These are phyloP conservation scores for Asparagopsis taxiformis DNA, from an alignment of 31 red algal genomes.

Conservation along the genomic window DNA sequence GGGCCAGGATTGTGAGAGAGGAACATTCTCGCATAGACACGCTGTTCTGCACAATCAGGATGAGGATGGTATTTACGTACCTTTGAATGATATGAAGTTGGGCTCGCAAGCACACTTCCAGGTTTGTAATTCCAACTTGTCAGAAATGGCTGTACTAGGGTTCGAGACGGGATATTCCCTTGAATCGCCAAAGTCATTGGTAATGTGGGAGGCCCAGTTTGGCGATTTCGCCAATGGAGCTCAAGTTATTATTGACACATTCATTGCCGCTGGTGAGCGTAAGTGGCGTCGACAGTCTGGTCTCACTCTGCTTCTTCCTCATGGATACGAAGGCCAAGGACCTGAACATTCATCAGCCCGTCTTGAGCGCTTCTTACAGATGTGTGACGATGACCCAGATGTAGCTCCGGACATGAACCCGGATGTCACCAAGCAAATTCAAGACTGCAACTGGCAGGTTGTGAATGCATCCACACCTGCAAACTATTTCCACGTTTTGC, in stretches of 20 bases:
- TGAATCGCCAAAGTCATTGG: constrained; percentile 85
- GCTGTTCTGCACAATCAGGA: constrained; percentile 90
- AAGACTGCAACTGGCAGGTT: constrained; percentile 95
- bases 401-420: constrained; percentile 82
- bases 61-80: constrained; percentile 67
- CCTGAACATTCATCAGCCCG: constrained; percentile 99
- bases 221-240: constrained; percentile 99
- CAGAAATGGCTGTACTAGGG: constrained; percentile 95
- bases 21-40: constrained; percentile 98
- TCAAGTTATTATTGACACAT: constrained; percentile 99
- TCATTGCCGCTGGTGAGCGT: constrained; percentile 94
- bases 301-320: constrained; percentile 92
- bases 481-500: constrained; percentile 96
- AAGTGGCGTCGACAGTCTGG: constrained; percentile 98
- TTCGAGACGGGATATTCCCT: constrained; percentile 97
- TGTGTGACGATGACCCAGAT: constrained; percentile 95
- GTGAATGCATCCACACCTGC: constrained; percentile 95
- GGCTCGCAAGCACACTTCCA: constrained; percentile 81
- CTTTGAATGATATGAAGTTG: constrained; percentile 85
- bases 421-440: constrained; percentile 81
- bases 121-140: constrained; percentile 97
- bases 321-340: constrained; percentile 99
- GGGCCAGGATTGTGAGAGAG: constrained; percentile 97
- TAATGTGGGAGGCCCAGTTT: constrained; percentile 99
- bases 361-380: constrained; percentile 93